Percentiles rank a stretch among this genome's conserved stretches.
Evolutionary conservation across 2,329 filamentous ascomycete genomes (phyloP).

Genomic region (Cordyceps tenuipes): DNA sequence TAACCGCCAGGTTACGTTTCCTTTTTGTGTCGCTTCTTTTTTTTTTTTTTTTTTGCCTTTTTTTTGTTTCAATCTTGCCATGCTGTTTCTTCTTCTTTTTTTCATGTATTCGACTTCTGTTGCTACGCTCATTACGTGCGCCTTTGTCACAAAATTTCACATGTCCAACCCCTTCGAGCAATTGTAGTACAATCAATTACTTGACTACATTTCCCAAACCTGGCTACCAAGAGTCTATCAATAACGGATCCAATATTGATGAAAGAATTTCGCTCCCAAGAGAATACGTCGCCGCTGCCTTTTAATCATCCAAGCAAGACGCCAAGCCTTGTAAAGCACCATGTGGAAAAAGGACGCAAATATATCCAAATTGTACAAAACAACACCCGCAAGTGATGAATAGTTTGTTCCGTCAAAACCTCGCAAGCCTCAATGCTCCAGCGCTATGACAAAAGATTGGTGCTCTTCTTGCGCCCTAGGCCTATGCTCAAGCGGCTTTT

Average conservation of each 20-base stretch:
- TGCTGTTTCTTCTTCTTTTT: too few relatives aligned
- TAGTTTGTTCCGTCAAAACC: not conserved
- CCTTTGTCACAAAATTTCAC: too few relatives aligned
- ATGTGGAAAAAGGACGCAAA: constrained; percentile 1
- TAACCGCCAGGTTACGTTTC: not conserved
- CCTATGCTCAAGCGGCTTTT: constrained; percentile 60
- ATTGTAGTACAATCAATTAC: not conserved
- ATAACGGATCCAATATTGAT: not conserved
- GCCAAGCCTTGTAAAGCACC: not conserved
- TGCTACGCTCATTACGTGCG: too few relatives aligned
- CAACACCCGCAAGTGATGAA: not conserved
- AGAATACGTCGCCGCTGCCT: not conserved
- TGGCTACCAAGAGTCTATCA: not conserved
- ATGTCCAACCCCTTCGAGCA: not conserved
- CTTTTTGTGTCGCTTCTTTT: not conserved
- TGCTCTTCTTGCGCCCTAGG: constrained; percentile 64
- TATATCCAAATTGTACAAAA: not conserved
- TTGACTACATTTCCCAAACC: not conserved
- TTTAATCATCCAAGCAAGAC: not conserved
- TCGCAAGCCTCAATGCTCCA: not conserved
- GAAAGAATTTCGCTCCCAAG: not conserved
- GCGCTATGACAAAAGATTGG: constrained; percentile 29
- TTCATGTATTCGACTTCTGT: not conserved
- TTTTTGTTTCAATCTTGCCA: not conserved
- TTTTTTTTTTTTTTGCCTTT: not conserved